phyloP scores from a whole-genome alignment of 2,329 filamentous ascomycete species.

The Rhinocladiella mackenziei region DNA sequence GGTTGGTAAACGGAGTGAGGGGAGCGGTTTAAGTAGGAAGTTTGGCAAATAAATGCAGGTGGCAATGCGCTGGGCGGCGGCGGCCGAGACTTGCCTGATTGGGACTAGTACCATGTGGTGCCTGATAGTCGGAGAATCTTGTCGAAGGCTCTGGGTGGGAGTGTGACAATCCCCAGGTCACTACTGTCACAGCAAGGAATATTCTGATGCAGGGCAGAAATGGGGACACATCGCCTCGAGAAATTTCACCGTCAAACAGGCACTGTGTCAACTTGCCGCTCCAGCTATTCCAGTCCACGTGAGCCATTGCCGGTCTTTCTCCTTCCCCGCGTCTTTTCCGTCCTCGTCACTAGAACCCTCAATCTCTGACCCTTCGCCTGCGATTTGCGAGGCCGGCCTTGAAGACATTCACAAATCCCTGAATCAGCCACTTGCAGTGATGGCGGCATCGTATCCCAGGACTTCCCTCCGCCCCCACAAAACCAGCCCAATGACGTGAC shows the following conservation, averaged over 20 bases:
- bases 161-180: not conserved
- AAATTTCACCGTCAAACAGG: too few species aligned
- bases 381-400: too few species aligned
- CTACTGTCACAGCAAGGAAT: not conserved
- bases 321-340: too few species aligned
- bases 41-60: slow-evolving; percentile 14
- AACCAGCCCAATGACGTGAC: slow-evolving; percentile 1
- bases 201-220: not conserved
- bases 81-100: not conserved
- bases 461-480: not conserved
- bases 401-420: too few species aligned
- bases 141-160: slow-evolving; percentile 3
- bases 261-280: too few species aligned
- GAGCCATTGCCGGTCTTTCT: too few species aligned
- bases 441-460: too few species aligned
- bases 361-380: too few species aligned
- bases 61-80: slow-evolving; percentile 12
- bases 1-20: slow-evolving; percentile 29
- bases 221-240: too few species aligned
- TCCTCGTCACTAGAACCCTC: too few species aligned
- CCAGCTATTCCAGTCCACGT: too few species aligned
- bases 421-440: too few species aligned
- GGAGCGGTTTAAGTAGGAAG: slow-evolving; percentile 34
- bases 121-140: slow-evolving; percentile 1
- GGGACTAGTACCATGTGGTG: slow-evolving; percentile 1